Percentiles rank a stretch among this genome's conserved stretches.
These are phyloP conservation scores for Cyclotella distinguenda DNA, from an alignment of 108 stramenopile species.

Conservation along the genomic window DNA sequence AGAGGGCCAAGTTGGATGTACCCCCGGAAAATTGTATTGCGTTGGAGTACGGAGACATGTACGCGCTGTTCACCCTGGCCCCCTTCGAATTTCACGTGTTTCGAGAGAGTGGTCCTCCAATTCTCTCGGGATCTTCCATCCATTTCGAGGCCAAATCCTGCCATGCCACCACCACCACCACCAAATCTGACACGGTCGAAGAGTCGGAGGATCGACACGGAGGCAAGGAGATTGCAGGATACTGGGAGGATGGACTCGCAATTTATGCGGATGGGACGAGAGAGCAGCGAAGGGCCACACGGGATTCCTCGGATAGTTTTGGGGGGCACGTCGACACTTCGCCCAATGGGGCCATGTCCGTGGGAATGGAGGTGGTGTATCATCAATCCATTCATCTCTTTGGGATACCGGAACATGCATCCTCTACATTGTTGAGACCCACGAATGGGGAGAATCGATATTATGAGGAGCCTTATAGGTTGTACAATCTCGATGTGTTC, in stretches of 20 bases:
- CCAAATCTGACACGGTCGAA: constrained; percentile 17
- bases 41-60: too few relatives aligned
- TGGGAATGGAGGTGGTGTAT: constrained; percentile 94
- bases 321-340: constrained; percentile 86
- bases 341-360: constrained; percentile 92
- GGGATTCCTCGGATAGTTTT: constrained; percentile 80
- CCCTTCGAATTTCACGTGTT: too few relatives aligned
- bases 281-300: constrained; percentile 60
- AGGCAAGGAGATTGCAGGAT: constrained; percentile 87
- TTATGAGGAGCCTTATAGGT: constrained; percentile 95
- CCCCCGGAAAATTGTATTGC: constrained; percentile 43
- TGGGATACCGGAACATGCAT: constrained; percentile 98
- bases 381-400: constrained; percentile 80
- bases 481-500: constrained; percentile 99
- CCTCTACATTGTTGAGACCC: constrained; percentile 79
- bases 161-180: too few relatives aligned
- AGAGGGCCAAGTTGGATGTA: constrained; percentile 3
- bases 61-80: too few relatives aligned
- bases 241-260: constrained; percentile 92
- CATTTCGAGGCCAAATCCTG: too few relatives aligned
- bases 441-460: constrained; percentile 67
- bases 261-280: constrained; percentile 87
- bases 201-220: constrained; percentile 50
- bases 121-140: too few relatives aligned
- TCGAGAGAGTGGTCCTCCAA: too few relatives aligned